A percentile compares a stretch with the other conserved stretches of the same genome.
Conservation (phyloP, 768 basidiomycete genomes). For the Auricularia sp. region DNA sequence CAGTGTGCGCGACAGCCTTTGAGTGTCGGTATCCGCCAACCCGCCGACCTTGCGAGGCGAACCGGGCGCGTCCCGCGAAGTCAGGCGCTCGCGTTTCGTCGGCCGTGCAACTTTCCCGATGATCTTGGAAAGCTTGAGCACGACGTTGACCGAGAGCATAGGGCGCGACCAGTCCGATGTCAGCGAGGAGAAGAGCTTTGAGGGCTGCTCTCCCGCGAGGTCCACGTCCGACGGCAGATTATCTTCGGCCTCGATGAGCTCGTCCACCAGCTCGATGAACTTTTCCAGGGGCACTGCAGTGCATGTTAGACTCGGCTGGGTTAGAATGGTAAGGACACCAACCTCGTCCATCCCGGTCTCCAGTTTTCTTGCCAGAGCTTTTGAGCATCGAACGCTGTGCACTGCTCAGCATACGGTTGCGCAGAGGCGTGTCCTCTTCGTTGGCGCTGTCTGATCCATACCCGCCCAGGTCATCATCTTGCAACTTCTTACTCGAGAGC, state of each 20-base stretch:
- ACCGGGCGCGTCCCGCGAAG: slow-evolving; percentile 28
- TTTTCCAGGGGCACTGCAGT: slow-evolving; percentile 59
- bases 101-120: slow-evolving; percentile 60
- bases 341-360: slow-evolving; percentile 73
- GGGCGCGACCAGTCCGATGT: slow-evolving; percentile 51
- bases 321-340: slow-evolving; percentile 8
- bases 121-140: slow-evolving; percentile 61
- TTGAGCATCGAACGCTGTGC: slow-evolving; percentile 43
- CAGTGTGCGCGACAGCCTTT: slow-evolving; percentile 51
- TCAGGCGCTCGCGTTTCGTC: slow-evolving; percentile 53
- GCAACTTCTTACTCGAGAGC: slow-evolving; percentile 24
- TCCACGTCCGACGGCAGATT: slow-evolving; percentile 47
- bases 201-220: slow-evolving; percentile 36
- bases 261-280: slow-evolving; percentile 64
- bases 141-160: slow-evolving; percentile 42
- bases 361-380: slow-evolving; percentile 29
- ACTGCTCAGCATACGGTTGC: slow-evolving; percentile 16
- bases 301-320: slow-evolving; percentile 2
- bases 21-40: slow-evolving; percentile 58
- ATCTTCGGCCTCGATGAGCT: slow-evolving; percentile 79
- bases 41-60: slow-evolving; percentile 34
- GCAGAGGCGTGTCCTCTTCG: slow-evolving; percentile 23
- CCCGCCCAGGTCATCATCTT: slow-evolving; percentile 41
- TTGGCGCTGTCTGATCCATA: slow-evolving; percentile 42
- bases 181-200: slow-evolving; percentile 52